A percentile compares a stretch with the other conserved stretches of the same genome.
phyloP scores from a whole-genome alignment of 768 basidiomycete species.

The Phylloporus sp. region DNA sequence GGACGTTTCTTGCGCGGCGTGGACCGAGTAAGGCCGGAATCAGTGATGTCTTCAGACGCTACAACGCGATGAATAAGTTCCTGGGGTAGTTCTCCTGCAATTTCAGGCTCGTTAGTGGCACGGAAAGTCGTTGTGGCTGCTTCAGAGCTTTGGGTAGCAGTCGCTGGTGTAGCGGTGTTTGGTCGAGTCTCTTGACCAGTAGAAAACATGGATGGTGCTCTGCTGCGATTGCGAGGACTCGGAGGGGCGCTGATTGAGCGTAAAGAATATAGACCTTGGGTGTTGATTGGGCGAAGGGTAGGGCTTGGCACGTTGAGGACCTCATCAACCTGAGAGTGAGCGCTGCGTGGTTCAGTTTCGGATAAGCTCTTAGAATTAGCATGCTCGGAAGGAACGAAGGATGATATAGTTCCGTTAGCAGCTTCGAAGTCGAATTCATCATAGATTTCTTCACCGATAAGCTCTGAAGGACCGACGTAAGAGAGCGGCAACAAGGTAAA shows the following conservation, averaged over 20 bases:
- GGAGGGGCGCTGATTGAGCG: constrained; percentile 59
- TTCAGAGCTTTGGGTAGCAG: not conserved
- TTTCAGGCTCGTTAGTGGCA: constrained; percentile 2
- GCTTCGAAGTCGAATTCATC: constrained; percentile 87
- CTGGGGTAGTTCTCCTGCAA: not conserved
- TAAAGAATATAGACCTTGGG: constrained; percentile 49
- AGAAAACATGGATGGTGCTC: constrained; percentile 3
- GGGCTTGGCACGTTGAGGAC: constrained; percentile 21
- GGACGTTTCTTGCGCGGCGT: constrained; percentile 13
- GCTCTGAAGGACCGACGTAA: constrained; percentile 44
- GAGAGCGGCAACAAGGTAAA: not conserved
- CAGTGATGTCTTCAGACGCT: not conserved
- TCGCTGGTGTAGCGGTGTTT: not conserved
- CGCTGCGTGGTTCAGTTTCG: constrained; percentile 13
- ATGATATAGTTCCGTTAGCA: constrained; percentile 51
- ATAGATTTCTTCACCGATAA: constrained; percentile 91
- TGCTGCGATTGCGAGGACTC: constrained; percentile 36
- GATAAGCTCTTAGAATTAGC: constrained; percentile 32
- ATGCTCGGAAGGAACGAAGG: constrained; percentile 35
- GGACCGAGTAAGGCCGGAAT: not conserved
- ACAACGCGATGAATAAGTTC: not conserved
- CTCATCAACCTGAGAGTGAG: constrained; percentile 4
- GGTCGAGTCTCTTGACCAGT: not conserved
- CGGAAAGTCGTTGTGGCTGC: not conserved
- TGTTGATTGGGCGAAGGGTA: constrained; percentile 37